Percentiles rank a stretch among this genome's conserved stretches.
phyloP scores from a whole-genome alignment of 2,329 filamentous ascomycete species.

The Claviceps fusiformis region DNA sequence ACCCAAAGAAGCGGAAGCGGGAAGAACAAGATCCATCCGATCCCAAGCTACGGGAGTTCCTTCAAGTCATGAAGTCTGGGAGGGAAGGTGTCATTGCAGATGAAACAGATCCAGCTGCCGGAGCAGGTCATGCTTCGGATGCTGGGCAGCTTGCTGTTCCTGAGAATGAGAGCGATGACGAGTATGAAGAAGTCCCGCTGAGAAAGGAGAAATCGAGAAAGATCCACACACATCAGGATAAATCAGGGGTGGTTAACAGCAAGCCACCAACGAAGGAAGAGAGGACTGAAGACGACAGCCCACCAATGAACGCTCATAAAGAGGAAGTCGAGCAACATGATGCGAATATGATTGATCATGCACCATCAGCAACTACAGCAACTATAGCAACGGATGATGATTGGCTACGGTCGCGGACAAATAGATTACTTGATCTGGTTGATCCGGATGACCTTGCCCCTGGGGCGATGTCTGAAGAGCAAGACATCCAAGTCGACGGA shows the following conservation, averaged over 20 bases:
- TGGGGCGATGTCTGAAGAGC: constrained; percentile 7
- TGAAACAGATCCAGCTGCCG: constrained; percentile 13
- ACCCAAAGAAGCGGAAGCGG: constrained; percentile 55
- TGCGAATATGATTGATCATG: constrained; percentile 12
- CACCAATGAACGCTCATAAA: constrained; percentile 2
- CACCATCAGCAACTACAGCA: constrained; percentile 22
- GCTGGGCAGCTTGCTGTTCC: constrained; percentile 24
- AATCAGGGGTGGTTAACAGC: constrained; percentile 1
- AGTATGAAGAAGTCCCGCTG: constrained; percentile 54
- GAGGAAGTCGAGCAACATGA: constrained; percentile 9
- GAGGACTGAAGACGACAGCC: background rate
- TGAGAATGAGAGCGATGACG: constrained; percentile 55
- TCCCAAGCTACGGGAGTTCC: constrained; percentile 72
- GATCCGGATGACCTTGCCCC: constrained; percentile 51
- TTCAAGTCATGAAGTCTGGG: constrained; percentile 62
- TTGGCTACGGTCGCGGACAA: constrained; percentile 85
- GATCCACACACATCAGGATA: constrained; percentile 12
- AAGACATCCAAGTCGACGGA: constrained; percentile 11
- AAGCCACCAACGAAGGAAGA: constrained; percentile 6
- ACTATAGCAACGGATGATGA: constrained; percentile 59
- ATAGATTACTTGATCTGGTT: constrained; percentile 68
- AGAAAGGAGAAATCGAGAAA: constrained; percentile 34
- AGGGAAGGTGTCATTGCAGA: constrained; percentile 21
- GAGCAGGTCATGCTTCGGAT: constrained; percentile 8
- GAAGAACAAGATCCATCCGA: constrained; percentile 47